Base-by-base conservation (phyloP, 345 rosid genomes). In the Gossypium thurberi region DNA sequence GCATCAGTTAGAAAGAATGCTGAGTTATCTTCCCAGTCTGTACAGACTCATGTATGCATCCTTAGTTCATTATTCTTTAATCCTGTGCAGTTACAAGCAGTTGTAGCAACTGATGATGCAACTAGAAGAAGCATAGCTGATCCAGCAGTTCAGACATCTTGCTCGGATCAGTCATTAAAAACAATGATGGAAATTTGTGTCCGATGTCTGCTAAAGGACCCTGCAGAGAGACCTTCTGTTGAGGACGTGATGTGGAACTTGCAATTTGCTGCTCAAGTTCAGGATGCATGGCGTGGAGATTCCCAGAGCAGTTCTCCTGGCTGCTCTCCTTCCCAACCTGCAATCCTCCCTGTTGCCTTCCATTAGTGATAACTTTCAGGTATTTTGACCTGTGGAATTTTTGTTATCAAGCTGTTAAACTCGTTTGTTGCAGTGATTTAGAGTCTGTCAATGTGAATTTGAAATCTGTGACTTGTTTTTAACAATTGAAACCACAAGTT, bases 221-320 rank as follows among this genome's bases (percentile, higher is more conserved):
- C 91, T 6, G 70, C 63, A 26, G 92, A 90, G 2, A 80, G 94
- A 59, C 98, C 97, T 33, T 87, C 99, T 1, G 78, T 95, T 33
- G 99, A 95, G 75, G 99, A 95, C 68, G 87, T 95, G 26, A 69
- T 95, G 28, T 95, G 98, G 98, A 92, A 95, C 82, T 87, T 94
- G 87, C 95, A 94, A 76, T 94, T 88, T 78, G 92, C 93, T 42
- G 87, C 97, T 77, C 97, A 94, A 84, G 97, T 94, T 68, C 95
- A 90, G 74, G 89, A 89, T 0, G 86, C 83, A 33, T 82, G 86
- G 87, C 78, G 80, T 0, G 86, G 81, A 67, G 88, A 83, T 47
- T 89, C 89, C 20, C 87, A 70, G 25, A 88, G 92, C 84, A 82
- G 88, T 40, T 90, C 95, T 75, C 95, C 90, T 0, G 52, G 43